Evolutionary conservation across 495 filamentous ascomycete genomes (phyloP), one percentile per base, ranked within the genome.

Genomic region (Podospora comata): DNA sequence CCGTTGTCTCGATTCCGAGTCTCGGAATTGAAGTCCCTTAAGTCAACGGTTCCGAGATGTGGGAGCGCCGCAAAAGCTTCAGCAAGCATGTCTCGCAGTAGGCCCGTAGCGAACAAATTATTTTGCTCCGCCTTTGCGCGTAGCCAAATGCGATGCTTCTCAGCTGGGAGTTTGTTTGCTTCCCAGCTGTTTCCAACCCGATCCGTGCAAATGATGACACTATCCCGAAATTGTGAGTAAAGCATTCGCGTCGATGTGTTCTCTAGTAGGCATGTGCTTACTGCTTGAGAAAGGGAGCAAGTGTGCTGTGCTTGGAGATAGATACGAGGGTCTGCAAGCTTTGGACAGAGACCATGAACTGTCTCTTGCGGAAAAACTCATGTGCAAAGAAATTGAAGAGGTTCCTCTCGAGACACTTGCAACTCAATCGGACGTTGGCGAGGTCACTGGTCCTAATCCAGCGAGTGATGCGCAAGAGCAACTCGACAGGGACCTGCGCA

Each of bases 281-380:
- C 39, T 85, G 79, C 2, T 65, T 80, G 13, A 88, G 70, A 44
- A 65, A 70, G 2, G 70, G 65, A 0, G 78, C 78, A 2, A 87
- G 64, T n/a, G 72, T 76, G 28, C 79, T 79, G 54, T 79, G 76
- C 9, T 81, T 80, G n/a, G 85, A 79, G 62, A 88, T 88, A 66
- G 83, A 81, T 32, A 85, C 70, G 27, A 88, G 79, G 1, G 82
- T 76, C 66, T 81, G 72, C 4, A 88, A 78, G 68, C 83, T 85
- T 62, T 73, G 74, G 27, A 78, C 71, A 11, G 76, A 79, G 67
- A 84, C 71, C 79, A 85, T 83, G 75, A 88, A 88, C 71, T 85
- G 82, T 60, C 81, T 81, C 71, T 84, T 85, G 20, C 78, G 74
- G 72, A 88, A 88, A 77, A 85, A 88, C 70, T 86, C 84, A 23